These are phyloP conservation scores for Phytophthora hybrid DNA, from an alignment of 352 stramenopile species.

Conservation along the genomic window DNA sequence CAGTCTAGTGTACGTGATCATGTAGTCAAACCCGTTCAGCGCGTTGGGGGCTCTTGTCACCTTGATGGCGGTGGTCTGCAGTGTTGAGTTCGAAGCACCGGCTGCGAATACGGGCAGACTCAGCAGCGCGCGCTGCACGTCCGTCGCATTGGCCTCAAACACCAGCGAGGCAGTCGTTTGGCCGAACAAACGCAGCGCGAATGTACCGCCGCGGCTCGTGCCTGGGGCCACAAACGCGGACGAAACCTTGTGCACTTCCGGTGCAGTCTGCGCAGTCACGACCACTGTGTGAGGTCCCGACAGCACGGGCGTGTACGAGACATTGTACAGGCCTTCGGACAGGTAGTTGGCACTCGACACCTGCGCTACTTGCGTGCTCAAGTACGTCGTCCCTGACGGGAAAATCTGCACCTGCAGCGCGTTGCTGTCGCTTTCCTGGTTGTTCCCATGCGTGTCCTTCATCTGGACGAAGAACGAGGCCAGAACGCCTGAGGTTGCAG, in stretches of 20 bases:
- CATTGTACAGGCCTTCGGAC: slow-evolving; percentile 82
- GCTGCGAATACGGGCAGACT: slow-evolving; percentile 54
- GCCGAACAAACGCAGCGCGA: slow-evolving; percentile 75
- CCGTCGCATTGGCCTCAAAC: slow-evolving; percentile 81
- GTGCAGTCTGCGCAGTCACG: slow-evolving; percentile 77
- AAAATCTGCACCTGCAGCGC: slow-evolving; percentile 57
- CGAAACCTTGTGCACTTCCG: slow-evolving; percentile 87
- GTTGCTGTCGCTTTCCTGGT: slow-evolving; percentile 56
- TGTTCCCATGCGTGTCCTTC: slow-evolving; percentile 88
- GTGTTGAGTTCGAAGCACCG: slow-evolving; percentile 15
- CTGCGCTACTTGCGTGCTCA: slow-evolving; percentile 25
- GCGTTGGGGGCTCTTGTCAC: slow-evolving; percentile 62
- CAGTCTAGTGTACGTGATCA: slow-evolving; percentile 69
- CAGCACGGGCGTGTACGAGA: slow-evolving; percentile 85
- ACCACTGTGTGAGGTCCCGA: slow-evolving; percentile 90
- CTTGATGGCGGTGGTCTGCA: slow-evolving; percentile 42
- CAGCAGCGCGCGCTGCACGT: slow-evolving; percentile 77
- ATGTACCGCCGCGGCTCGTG: slow-evolving; percentile 78
- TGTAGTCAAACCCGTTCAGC: slow-evolving; percentile 78
- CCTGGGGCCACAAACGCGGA: slow-evolving; percentile 72
- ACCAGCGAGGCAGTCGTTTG: slow-evolving; percentile 71
- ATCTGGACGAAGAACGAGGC: slow-evolving; percentile 79
- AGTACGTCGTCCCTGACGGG: slow-evolving; percentile 45
- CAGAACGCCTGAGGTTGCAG: slow-evolving; percentile 56
- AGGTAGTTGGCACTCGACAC: slow-evolving; percentile 63